phyloP scores from a whole-genome alignment of 2,329 filamentous ascomycete genomes.

The Piedraia hortae region DNA sequence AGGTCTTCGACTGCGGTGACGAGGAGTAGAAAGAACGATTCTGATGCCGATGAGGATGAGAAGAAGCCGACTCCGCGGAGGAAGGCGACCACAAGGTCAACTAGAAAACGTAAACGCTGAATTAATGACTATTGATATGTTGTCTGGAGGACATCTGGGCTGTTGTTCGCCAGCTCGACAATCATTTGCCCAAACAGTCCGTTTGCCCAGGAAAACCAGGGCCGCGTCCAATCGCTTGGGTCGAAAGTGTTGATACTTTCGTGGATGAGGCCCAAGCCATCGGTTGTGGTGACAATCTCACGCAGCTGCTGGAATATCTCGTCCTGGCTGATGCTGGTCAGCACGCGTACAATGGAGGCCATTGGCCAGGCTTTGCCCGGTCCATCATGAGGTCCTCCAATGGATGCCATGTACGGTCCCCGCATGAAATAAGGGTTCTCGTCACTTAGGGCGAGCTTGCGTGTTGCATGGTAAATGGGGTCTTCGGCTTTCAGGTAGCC shows the following conservation, averaged over 20 bases:
- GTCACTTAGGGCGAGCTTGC: slow-evolving; percentile 17
- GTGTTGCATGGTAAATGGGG: slow-evolving; percentile 19
- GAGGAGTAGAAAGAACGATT: too few species aligned
- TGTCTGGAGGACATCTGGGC: slow-evolving; percentile 16
- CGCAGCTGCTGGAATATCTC: slow-evolving; percentile 20
- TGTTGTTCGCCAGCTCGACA: slow-evolving; percentile 18
- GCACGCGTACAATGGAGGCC: slow-evolving; percentile 22
- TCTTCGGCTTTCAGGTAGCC: slow-evolving; percentile 23
- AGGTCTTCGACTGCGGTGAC: too few species aligned
- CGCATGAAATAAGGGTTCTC: slow-evolving; percentile 24
- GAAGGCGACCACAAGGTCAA: too few species aligned
- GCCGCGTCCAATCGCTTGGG: slow-evolving; percentile 19
- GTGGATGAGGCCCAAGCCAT: slow-evolving; percentile 22
- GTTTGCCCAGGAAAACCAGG: slow-evolving; percentile 26
- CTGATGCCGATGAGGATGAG: too few species aligned
- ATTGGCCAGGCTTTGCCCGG: slow-evolving; percentile 24
- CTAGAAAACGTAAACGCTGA: too few species aligned
- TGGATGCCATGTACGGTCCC: slow-evolving; percentile 20
- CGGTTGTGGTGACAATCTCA: slow-evolving; percentile 21
- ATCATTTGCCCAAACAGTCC: slow-evolving; percentile 24
- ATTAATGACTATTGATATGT: too few species aligned
- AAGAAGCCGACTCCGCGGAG: too few species aligned
- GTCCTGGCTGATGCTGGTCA: slow-evolving; percentile 21
- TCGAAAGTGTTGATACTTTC: slow-evolving; percentile 25
- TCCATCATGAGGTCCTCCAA: slow-evolving; percentile 22